Evolutionary conservation across 495 filamentous ascomycete species (phyloP), one percentile per base, ranked within the genome.

Genomic region (Penicillium turbatum): DNA sequence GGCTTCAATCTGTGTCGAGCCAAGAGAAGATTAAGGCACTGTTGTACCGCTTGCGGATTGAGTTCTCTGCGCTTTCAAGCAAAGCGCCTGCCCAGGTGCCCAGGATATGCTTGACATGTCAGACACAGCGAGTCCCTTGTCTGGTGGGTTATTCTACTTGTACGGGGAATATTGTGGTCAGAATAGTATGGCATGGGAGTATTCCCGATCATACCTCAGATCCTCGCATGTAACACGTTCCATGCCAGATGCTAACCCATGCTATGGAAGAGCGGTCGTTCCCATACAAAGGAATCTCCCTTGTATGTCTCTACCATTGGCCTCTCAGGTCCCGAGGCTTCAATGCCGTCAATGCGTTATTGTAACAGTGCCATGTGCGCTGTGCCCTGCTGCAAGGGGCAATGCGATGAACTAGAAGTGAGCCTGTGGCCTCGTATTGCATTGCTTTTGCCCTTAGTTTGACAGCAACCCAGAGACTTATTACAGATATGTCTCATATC

Each of bases 341-440:
- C 4, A 9, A 11, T 9, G 31, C 12, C 27, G 43, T 13, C 15
- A 21, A 46, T 32, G 29, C 6, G 10, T 13, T 3, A 4, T 46
- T 30, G n/a, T n/a, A n/a, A n/a, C n/a, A n/a, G n/a, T n/a, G n/a
- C n/a, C n/a, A n/a, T n/a, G n/a, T n/a, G n/a, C n/a, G n/a, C n/a
- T 19, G 46, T 49, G 46, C 15, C 24, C 32, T 49, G 21, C 45
- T 26, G 43, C 43, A 46, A 46, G 43, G 43, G 29, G 43, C 29
- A 32, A 46, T 19, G 8, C 40, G 12, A 34, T n/a, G n/a, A 31
- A 30, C 29, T 12, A 30, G 11, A 15, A n/a, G n/a, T n/a, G 7
- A 30, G 4, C n/a, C n/a, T 17, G 6, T 2, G 34, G 2, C 13
- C 21, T 41, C 12, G 2, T 7, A 41, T 6, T 2, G 5, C 12